Percentiles rank a stretch among this genome's conserved stretches.
These are phyloP conservation scores for Pinus taeda DNA, from an alignment of 75 land plant species.

Conservation along the genomic window DNA sequence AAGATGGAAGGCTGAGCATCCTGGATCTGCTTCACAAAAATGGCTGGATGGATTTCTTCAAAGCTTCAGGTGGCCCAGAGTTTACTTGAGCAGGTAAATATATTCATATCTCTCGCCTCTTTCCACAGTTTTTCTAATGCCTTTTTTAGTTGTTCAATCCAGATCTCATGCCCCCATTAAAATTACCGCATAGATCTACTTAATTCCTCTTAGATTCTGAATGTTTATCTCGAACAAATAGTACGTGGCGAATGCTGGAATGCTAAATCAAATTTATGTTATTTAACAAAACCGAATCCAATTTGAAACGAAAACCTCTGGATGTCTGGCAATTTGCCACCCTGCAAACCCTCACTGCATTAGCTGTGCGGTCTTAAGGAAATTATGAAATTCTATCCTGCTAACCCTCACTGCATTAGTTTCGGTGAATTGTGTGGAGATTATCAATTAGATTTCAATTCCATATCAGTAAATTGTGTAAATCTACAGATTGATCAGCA, in stretches of 20 bases:
- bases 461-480: neutral
- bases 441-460: no score
- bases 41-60: slow-evolving; percentile 93
- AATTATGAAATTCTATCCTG: neutral
- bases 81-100: slow-evolving; percentile 78
- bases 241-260: neutral
- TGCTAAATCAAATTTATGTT: no score
- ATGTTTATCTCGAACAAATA: neutral
- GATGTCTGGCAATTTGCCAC: no score
- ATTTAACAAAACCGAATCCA: no score
- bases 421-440: neutral
- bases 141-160: no score
- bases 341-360: no score
- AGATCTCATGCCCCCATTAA: neutral
- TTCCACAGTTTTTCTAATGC: no score
- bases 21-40: slow-evolving; percentile 6
- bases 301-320: no score
- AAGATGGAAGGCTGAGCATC: no score
- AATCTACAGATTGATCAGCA: slow-evolving; percentile 81
- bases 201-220: slow-evolving; percentile 2
- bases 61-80: slow-evolving; percentile 90
- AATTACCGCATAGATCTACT: neutral
- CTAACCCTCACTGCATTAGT: neutral
- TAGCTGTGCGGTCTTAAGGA: no score
- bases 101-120: no score